phyloP scores from a whole-genome alignment of 495 filamentous ascomycete species.

The Bathelium albidoporum region DNA sequence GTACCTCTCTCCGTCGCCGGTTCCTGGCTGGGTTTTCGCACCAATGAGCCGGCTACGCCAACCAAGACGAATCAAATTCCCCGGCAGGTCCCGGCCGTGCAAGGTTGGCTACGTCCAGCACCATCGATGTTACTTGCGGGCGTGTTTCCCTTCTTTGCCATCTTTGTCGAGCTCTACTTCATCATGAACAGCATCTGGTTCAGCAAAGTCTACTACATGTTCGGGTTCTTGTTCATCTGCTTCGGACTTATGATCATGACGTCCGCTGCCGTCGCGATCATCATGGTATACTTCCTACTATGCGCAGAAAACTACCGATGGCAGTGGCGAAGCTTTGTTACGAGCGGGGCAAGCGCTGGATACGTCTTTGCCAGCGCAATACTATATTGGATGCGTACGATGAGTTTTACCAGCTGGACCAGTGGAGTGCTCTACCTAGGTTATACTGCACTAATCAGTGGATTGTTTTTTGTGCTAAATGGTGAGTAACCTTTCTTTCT shows the following conservation, averaged over 20 bases:
- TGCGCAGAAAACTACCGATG: constrained; percentile 97
- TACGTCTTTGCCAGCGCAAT: constrained; percentile 87
- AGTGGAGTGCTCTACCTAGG: constrained; percentile 87
- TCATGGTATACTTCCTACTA: constrained; percentile 89
- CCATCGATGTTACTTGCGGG: constrained; percentile 85
- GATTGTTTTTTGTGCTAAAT: constrained; percentile 85
- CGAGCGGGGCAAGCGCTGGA: constrained; percentile 72
- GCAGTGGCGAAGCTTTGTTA: constrained; percentile 92
- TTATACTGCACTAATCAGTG: constrained; percentile 79
- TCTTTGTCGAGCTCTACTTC: constrained; percentile 96
- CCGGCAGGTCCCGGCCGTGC: constrained; percentile 78
- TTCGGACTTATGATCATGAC: constrained; percentile 97
- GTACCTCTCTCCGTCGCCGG: constrained; percentile 83
- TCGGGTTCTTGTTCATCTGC: constrained; percentile 95
- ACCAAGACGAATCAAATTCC: constrained; percentile 97
- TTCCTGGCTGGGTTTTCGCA: constrained; percentile 84
- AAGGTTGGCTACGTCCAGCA: constrained; percentile 69
- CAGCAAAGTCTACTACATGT: constrained; percentile 99
- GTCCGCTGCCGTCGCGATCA: constrained; percentile 77
- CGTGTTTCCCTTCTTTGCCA: constrained; percentile 85
- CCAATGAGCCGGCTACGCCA: constrained; percentile 56
- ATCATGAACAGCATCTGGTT: constrained; percentile 98
- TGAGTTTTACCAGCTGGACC: constrained; percentile 74
- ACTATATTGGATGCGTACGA: constrained; percentile 75
- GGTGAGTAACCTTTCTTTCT: constrained; percentile 46